A percentile compares a stretch with the other conserved stretches of the same genome.
Conservation (phyloP, 2,329 filamentous ascomycete species). For the Fusarium robinianum region DNA sequence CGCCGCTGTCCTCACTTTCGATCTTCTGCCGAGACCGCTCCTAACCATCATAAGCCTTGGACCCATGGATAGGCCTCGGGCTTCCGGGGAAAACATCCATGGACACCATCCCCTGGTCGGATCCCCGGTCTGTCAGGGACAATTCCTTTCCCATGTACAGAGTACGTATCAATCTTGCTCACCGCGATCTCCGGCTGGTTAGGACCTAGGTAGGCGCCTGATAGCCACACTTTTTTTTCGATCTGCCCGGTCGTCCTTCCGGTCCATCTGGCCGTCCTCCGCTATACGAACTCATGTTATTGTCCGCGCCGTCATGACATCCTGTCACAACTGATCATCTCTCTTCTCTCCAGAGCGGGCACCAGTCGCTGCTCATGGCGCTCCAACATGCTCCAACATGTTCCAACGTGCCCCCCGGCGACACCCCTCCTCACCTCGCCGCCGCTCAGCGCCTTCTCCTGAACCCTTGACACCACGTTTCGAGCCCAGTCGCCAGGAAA, state of each 20-base stretch:
- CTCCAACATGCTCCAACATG: too few relatives aligned
- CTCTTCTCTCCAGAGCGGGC: conserved; percentile 32
- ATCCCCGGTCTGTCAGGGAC: conserved; percentile 10
- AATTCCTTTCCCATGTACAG: conserved; percentile 3
- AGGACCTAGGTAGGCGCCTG: conserved; percentile 22
- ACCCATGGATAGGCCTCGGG: conserved; percentile 5
- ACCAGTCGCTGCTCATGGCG: conserved; percentile 28
- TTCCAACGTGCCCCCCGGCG: conserved; percentile 10
- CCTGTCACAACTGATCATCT: conserved; percentile 33
- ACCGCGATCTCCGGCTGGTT: conserved; percentile 34
- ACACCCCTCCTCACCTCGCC: conserved; percentile 26
- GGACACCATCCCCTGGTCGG: not conserved
- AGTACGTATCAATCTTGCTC: conserved; percentile 19
- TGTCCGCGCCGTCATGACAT: conserved; percentile 4
- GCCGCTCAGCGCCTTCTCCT: conserved; percentile 5
- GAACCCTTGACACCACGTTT: conserved; percentile 6
- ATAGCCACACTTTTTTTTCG: conserved; percentile 9
- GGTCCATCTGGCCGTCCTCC: conserved; percentile 31
- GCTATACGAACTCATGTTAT: conserved; percentile 5
- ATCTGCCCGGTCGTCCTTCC: conserved; percentile 19
- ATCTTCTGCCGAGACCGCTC: conserved; percentile 23
- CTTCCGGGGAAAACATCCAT: conserved; percentile 11
- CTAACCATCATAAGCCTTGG: not conserved
- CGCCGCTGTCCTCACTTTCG: not conserved
- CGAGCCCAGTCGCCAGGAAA: conserved; percentile 23